Conservation (phyloP, 331 rosid species). For the Prunus yedoensis region DNA sequence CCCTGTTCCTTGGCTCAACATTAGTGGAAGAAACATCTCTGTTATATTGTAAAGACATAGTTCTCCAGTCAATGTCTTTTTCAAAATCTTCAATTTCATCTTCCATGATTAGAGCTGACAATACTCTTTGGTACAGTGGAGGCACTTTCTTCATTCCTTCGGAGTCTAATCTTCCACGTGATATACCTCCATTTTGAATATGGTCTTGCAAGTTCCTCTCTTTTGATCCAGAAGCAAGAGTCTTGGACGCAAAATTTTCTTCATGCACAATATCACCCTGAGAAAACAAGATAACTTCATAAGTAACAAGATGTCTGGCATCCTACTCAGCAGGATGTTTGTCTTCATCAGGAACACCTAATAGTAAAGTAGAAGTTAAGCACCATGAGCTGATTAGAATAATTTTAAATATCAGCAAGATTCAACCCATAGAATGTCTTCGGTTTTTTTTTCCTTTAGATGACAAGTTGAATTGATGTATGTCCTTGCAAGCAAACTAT, state of each 20-base stretch:
- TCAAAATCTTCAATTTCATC: conserved; percentile 56
- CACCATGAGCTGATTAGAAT: neutral
- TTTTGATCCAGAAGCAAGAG: conserved; percentile 41
- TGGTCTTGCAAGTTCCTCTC: conserved; percentile 36
- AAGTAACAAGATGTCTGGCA: neutral
- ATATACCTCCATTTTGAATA: conserved; percentile 35
- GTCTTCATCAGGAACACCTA: neutral
- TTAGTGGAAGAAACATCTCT: conserved; percentile 42
- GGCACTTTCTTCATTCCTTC: conserved; percentile 38
- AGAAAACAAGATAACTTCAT: conserved; percentile 17
- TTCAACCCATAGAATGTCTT: neutral
- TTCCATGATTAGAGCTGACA: conserved; percentile 72
- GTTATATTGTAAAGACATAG: conserved; percentile 33
- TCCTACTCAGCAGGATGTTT: neutral
- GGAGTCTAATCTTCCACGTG: conserved; percentile 35
- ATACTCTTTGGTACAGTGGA: conserved; percentile 75
- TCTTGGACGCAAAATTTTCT: conserved; percentile 38
- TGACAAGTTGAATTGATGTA: neutral
- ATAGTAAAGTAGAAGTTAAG: neutral
- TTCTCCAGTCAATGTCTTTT: conserved; percentile 39
- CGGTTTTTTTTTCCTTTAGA: neutral
- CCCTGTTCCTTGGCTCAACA: conserved; percentile 35
- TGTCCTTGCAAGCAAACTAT: neutral
- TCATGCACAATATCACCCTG: conserved; percentile 46
- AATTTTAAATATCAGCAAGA: neutral